A percentile compares a stretch with the other conserved stretches of the same genome.
Evolutionary conservation across 2,329 filamentous ascomycete genomes (phyloP).

Genomic region (Gliomastix tumulicola): DNA sequence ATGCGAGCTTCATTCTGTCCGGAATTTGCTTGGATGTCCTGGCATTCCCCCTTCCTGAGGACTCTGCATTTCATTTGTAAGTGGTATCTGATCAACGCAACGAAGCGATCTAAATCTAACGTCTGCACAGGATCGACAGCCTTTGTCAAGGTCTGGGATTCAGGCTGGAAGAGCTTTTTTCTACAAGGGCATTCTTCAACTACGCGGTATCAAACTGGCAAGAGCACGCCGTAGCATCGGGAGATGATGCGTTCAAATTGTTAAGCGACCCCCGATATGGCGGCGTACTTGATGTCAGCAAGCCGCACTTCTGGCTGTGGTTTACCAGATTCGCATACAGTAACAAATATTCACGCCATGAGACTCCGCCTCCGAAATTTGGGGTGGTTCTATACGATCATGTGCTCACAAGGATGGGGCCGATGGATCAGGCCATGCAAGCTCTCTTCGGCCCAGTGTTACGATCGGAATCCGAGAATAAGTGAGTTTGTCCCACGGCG

Average conservation of each 20-base stretch:
- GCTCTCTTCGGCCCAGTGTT: background rate
- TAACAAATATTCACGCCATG: background rate
- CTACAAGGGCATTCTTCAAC: background rate
- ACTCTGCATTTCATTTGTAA: background rate
- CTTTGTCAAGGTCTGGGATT: no score
- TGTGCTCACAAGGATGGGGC: background rate
- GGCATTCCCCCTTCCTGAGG: background rate
- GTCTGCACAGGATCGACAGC: no score
- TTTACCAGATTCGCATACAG: background rate
- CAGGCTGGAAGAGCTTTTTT: background rate
- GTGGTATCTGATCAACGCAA: background rate
- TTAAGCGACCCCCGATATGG: background rate
- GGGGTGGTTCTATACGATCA: background rate
- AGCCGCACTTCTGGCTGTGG: conserved; percentile 1
- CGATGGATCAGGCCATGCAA: background rate
- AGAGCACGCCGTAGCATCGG: background rate
- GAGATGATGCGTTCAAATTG: background rate
- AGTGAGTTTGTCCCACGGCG: no score
- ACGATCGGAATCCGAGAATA: no score
- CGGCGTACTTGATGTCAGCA: background rate
- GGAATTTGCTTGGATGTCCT: background rate
- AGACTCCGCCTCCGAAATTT: background rate
- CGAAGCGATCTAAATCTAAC: no score
- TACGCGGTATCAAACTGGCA: conserved; percentile 1
- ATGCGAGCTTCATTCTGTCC: background rate